These are phyloP conservation scores for Saccharomycodes ludwigii DNA, from an alignment of 805 yeast genomes.

Conservation along the genomic window DNA sequence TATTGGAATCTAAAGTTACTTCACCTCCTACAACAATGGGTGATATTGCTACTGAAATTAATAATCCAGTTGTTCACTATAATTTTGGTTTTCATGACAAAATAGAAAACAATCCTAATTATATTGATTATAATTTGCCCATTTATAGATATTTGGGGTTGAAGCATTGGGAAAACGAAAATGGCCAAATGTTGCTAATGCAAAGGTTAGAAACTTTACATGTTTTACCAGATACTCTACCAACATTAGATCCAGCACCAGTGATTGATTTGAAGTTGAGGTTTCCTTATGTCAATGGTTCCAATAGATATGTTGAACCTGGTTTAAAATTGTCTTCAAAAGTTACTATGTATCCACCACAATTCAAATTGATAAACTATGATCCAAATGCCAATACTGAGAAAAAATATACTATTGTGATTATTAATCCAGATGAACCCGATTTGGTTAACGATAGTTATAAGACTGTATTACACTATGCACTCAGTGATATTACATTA, in stretches of 20 bases:
- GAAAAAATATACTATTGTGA: slow-evolving; percentile 58
- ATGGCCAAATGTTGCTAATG: slow-evolving; percentile 69
- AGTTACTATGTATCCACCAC: slow-evolving; percentile 68
- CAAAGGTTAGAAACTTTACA: slow-evolving; percentile 80
- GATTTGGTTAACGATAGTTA: slow-evolving; percentile 57
- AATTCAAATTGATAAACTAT: slow-evolving; percentile 62
- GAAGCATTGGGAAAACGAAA: slow-evolving; percentile 53
- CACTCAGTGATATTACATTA: slow-evolving; percentile 53
- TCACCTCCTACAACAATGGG: slow-evolving; percentile 25
- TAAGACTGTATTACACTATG: slow-evolving; percentile 67
- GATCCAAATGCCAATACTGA: slow-evolving; percentile 29
- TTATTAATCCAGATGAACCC: slow-evolving; percentile 90
- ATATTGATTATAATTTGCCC: slow-evolving; percentile 59
- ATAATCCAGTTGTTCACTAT: slow-evolving; percentile 78
- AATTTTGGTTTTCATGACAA: slow-evolving; percentile 38
- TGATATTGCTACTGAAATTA: slow-evolving; percentile 49
- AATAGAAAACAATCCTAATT: slow-evolving; percentile 26
- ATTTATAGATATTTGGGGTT: slow-evolving; percentile 63
- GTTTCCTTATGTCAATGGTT: slow-evolving; percentile 57
- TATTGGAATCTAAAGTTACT: slow-evolving; percentile 33
- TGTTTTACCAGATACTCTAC: slow-evolving; percentile 88
- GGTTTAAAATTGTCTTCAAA: slow-evolving; percentile 64
- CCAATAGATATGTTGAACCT: slow-evolving; percentile 64
- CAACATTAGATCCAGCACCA: slow-evolving; percentile 72
- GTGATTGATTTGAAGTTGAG: slow-evolving; percentile 61